Percentiles rank a stretch among this genome's conserved stretches.
Conservation (phyloP, 2,329 filamentous ascomycete species). For the Xylariales sp. region DNA sequence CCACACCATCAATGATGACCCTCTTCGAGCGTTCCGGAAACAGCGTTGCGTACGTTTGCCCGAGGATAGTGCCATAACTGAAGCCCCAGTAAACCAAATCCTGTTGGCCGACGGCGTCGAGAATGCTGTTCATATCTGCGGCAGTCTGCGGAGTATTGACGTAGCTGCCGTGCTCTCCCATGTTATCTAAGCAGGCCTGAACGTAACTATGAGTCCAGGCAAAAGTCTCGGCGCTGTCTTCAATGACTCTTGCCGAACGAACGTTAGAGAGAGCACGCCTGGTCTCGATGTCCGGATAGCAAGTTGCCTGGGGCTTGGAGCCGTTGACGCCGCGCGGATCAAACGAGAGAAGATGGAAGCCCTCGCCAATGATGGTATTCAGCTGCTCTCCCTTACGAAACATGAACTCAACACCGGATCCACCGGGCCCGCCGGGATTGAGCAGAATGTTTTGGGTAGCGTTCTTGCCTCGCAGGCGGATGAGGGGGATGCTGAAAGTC, state of each 20-base stretch:
- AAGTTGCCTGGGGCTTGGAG: conserved; percentile 32
- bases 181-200: conserved; percentile 4
- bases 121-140: conserved; percentile 46
- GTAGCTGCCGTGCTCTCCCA: conserved; percentile 13
- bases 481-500: conserved; percentile 38
- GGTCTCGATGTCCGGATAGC: conserved; percentile 24
- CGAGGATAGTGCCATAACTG: conserved; percentile 23
- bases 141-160: conserved; percentile 40
- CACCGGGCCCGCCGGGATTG: conserved; percentile 39
- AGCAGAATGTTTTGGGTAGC: conserved; percentile 38
- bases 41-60: conserved; percentile 22
- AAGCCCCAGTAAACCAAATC: conserved; percentile 36
- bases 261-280: background rate
- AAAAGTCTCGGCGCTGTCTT: conserved; percentile 5
- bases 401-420: conserved; percentile 31
- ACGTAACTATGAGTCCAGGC: conserved; percentile 21
- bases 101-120: conserved; percentile 37
- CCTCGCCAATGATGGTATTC: conserved; percentile 26
- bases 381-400: conserved; percentile 25
- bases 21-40: conserved; percentile 16
- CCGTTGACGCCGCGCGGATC: conserved; percentile 38
- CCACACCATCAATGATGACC: conserved; percentile 15
- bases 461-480: conserved; percentile 38
- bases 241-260: conserved; percentile 21
- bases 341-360: conserved; percentile 39